Percentiles rank a stretch among this genome's conserved stretches.
phyloP scores from a whole-genome alignment of 2,329 filamentous ascomycete genomes.

The Colletotrichum lindemuthianum region DNA sequence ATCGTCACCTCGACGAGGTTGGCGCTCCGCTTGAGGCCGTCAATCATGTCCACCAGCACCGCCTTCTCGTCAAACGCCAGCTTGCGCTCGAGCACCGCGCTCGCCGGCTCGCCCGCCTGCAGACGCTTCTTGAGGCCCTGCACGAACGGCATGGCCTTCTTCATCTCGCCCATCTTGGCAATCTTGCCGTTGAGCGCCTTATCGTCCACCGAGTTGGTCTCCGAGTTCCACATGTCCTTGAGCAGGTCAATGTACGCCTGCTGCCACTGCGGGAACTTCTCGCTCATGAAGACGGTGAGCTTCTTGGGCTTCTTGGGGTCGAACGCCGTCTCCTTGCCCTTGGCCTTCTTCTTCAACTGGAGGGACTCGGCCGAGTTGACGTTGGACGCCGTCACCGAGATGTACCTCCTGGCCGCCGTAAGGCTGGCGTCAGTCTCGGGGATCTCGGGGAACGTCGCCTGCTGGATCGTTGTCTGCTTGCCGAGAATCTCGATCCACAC shows the following conservation, averaged over 20 bases:
- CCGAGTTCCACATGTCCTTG: constrained; percentile 73
- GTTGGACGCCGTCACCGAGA: constrained; percentile 78
- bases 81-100: constrained; percentile 82
- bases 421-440: constrained; percentile 73
- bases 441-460: constrained; percentile 78
- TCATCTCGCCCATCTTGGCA: constrained; percentile 87
- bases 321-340: constrained; percentile 87
- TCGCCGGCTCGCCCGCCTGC: constrained; percentile 72
- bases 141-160: constrained; percentile 98
- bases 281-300: constrained; percentile 85
- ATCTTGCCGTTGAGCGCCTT: constrained; percentile 83
- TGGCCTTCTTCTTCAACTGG: constrained; percentile 88
- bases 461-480: constrained; percentile 80
- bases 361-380: constrained; percentile 87
- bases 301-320: constrained; percentile 94
- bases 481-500: constrained; percentile 92
- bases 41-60: constrained; percentile 80
- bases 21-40: constrained; percentile 78
- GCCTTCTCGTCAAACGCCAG: constrained; percentile 86
- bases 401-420: constrained; percentile 84
- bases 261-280: constrained; percentile 89
- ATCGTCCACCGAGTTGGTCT: constrained; percentile 74
- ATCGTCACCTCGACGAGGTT: constrained; percentile 78
- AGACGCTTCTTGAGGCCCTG: constrained; percentile 87
- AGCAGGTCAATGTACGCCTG: constrained; percentile 87